phyloP scores from a whole-genome alignment of 2,329 filamentous ascomycete genomes.

The Colletotrichum sp. region DNA sequence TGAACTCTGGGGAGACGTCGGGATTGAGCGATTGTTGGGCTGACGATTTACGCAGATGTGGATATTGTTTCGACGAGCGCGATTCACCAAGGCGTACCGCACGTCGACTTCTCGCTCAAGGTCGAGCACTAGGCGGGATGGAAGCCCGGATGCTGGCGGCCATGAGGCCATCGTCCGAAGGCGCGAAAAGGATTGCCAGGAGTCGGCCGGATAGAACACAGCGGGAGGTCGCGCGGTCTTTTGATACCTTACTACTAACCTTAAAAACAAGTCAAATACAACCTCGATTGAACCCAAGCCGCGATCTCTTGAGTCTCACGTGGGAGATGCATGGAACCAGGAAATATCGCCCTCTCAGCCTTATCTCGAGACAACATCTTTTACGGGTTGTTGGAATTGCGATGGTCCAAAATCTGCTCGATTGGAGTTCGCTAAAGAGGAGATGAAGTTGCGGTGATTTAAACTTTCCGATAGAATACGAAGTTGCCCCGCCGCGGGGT shows the following conservation, averaged over 20 bases:
- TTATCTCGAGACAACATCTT: neutral
- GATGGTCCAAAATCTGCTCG: neutral
- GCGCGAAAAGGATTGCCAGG: neutral
- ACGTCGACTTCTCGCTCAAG: slow-evolving; percentile 96
- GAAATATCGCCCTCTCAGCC: neutral
- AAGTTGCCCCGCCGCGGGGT: neutral
- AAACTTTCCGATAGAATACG: neutral
- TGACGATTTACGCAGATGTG: slow-evolving; percentile 63
- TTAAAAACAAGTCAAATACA: neutral
- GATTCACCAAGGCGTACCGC: slow-evolving; percentile 93
- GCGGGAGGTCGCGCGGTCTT: neutral
- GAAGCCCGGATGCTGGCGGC: neutral
- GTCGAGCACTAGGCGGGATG: slow-evolving; percentile 56
- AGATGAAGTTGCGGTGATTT: neutral
- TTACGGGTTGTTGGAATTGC: neutral
- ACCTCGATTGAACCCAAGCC: neutral
- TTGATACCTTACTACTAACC: neutral
- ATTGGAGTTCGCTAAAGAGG: neutral
- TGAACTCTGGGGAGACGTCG: neutral
- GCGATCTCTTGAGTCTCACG: neutral
- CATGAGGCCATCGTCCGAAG: neutral
- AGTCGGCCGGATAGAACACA: neutral
- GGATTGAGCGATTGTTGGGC: neutral
- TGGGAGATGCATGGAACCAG: neutral
- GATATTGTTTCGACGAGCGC: slow-evolving; percentile 96